Conservation (phyloP, 495 filamentous ascomycete genomes). For the Pyronema domesticum region DNA sequence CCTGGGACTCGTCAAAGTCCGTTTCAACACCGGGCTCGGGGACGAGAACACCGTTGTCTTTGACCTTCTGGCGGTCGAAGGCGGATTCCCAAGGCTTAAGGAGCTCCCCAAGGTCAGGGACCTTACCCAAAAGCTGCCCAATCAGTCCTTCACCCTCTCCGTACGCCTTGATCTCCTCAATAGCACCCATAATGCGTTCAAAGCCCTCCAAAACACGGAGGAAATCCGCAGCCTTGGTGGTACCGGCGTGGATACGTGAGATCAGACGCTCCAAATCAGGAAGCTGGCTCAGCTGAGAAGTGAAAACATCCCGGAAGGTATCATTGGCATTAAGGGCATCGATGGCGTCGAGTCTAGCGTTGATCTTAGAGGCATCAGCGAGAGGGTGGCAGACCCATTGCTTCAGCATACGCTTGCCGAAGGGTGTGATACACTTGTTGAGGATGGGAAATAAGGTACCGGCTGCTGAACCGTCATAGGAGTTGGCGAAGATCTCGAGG, state of each 20-base stretch:
- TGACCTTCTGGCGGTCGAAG: constrained; percentile 71
- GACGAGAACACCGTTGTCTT: constrained; percentile 53
- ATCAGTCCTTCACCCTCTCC: constrained; percentile 63
- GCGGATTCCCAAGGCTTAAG: constrained; percentile 78
- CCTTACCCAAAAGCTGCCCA: constrained; percentile 57
- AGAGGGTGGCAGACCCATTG: constrained; percentile 98
- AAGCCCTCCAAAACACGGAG: constrained; percentile 89
- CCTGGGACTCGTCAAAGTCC: constrained; percentile 80
- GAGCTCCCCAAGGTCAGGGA: constrained; percentile 65
- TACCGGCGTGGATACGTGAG: constrained; percentile 81
- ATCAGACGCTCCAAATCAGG: constrained; percentile 90
- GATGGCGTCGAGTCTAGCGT: constrained; percentile 88
- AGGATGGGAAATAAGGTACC: constrained; percentile 82
- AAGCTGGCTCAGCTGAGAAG: constrained; percentile 67
- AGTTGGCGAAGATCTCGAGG: constrained; percentile 91
- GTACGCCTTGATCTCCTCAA: constrained; percentile 54
- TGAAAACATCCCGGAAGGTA: constrained; percentile 62
- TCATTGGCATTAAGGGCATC: constrained; percentile 76
- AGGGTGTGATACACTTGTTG: constrained; percentile 89
- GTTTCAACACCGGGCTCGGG: constrained; percentile 79
- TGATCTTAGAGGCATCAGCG: constrained; percentile 68
- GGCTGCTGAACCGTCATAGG: constrained; percentile 62
- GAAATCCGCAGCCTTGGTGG: constrained; percentile 79
- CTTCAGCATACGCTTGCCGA: constrained; percentile 83
- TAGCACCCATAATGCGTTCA: constrained; percentile 87